These are phyloP conservation scores for Cyclocybe aegerita DNA, from an alignment of 768 basidiomycete genomes.

Conservation along the genomic window DNA sequence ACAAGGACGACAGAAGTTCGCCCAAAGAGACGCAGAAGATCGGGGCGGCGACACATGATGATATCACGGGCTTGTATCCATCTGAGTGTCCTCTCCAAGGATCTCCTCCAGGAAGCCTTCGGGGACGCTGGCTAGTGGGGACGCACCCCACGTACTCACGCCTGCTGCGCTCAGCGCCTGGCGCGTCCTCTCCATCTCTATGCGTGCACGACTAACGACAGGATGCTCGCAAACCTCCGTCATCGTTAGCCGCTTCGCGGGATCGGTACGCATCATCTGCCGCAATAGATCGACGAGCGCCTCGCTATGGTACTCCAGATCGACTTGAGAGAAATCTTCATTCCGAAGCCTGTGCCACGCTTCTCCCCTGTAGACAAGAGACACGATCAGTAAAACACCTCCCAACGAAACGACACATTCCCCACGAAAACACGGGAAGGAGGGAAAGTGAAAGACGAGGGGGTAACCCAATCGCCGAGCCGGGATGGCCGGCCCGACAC, in stretches of 20 bases:
- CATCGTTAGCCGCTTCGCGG: constrained; percentile 56
- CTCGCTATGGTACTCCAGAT: constrained; percentile 60
- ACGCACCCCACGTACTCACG: constrained; percentile 50
- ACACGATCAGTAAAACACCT: constrained; percentile 24
- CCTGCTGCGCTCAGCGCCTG: constrained; percentile 32
- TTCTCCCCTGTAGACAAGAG: constrained; percentile 62
- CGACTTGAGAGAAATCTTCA: constrained; percentile 88
- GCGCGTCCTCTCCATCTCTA: constrained; percentile 57
- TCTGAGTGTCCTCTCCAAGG: constrained; percentile 30
- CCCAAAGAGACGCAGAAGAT: too few species aligned
- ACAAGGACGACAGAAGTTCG: too few species aligned
- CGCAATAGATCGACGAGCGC: constrained; percentile 68
- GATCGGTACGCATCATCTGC: constrained; percentile 77
- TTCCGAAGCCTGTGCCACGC: constrained; percentile 92
- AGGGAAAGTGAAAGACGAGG: constrained; percentile 7
- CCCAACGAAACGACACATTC: neutral
- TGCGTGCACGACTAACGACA: constrained; percentile 62
- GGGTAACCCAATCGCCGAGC: neutral
- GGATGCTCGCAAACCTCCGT: constrained; percentile 58
- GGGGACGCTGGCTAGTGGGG: constrained; percentile 59
- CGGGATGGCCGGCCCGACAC: constrained; percentile 4
- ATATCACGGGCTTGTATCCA: constrained; percentile 25
- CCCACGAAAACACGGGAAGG: constrained; percentile 15
- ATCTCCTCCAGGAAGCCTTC: constrained; percentile 67
- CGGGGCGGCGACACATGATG: too few species aligned